Evolutionary conservation across 176 grass and related monocot genomes (phyloP), one percentile per base, ranked within the genome.

Genomic region (Carex parvula): DNA sequence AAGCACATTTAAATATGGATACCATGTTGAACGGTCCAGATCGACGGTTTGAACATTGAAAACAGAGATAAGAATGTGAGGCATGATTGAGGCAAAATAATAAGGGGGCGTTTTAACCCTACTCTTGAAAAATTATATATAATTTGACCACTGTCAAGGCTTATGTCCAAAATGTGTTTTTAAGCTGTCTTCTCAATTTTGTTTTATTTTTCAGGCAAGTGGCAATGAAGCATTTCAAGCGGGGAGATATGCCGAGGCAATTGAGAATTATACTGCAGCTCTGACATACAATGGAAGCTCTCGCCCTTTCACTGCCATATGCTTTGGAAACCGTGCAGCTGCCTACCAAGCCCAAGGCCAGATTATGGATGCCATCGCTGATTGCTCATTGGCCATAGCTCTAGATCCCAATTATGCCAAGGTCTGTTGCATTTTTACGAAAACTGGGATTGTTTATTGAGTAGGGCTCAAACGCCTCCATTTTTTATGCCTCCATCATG

Each of bases 371-470:
- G 97, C 97, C 11, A 94, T 99, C 41, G 93, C 97, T 81, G 97
- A 99, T 88, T 99, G 97, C 53, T 96, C 91, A 46, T 86, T 99
- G 80, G 93, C 97, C 82, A 99, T 99, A 86, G 91, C 92, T 89
- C 91, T 99, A 61, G 91, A 96, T 91, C 52, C 88, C 86, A 89
- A 88, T 87, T 99, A 96, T 86, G 81, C 83, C 14, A 99, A 99
- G 97, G 97, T 99, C 83, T 74, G 54, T 57, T 53, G 9, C 48
- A 18, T n/a, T 62, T 70, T 26, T 56, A 48, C 3, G 8, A 33
- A 32, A 18, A 16, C 46, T 57, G 24, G 33, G 14, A 78, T 33
- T 78, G 5, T 35, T 57, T 78, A 15, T 56, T 78, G 37, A 39
- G 4, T 39, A 39, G 37, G 37, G 37, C 5, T 39, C 37, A 39